Evolutionary conservation across 2,329 filamentous ascomycete genomes (phyloP), one percentile per base, ranked within the genome.

Genomic region (Xylaria sp.): DNA sequence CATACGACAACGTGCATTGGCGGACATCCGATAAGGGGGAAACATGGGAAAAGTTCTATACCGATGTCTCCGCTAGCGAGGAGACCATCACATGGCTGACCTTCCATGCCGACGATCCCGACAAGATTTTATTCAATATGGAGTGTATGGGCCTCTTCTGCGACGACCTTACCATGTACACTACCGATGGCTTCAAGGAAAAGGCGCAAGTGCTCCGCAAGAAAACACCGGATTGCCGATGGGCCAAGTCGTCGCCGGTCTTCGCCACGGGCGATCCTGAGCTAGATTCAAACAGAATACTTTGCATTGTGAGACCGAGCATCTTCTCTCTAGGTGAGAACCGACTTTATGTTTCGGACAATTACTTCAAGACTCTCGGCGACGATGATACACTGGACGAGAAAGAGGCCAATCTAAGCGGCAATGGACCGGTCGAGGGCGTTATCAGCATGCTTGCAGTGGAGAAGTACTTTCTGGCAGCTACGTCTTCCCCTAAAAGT

Each of bases 381-480:
- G 70, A 79, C 19, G 80, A 79, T 61, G 78, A 78, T 12, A 73
- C 78, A 52, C 74, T 86, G 23, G 81, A 88, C 65, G 86, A 90
- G 74, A 87, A 87, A 37, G 94, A 98, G 78, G 92, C 91, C 5
- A 86, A 89, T 61, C 82, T 99, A 70, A 89, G 92, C 66, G 86
- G 85, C 28, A 87, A 88, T 62, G 87, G 90, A 57, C 87, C 90
- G 1, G 88, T 96, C 4, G 84, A 88, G 67, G 94, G 95, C 57
- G 85, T 97, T 67, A 86, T 92, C 66, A 94, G 90, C 74, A 81
- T 97, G 67, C 94, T 92, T 3, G 81, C 89, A 9, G 92, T 96
- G 64, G 96, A 96, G 77, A 92, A 90, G 70, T 97, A 90, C 74
- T 80, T 99, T 33, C 85, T 99, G 42, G 92, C 91, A 15, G 95